Evolutionary conservation across 2,329 filamentous ascomycete genomes (phyloP).

Genomic region (Penicillium sp.): DNA sequence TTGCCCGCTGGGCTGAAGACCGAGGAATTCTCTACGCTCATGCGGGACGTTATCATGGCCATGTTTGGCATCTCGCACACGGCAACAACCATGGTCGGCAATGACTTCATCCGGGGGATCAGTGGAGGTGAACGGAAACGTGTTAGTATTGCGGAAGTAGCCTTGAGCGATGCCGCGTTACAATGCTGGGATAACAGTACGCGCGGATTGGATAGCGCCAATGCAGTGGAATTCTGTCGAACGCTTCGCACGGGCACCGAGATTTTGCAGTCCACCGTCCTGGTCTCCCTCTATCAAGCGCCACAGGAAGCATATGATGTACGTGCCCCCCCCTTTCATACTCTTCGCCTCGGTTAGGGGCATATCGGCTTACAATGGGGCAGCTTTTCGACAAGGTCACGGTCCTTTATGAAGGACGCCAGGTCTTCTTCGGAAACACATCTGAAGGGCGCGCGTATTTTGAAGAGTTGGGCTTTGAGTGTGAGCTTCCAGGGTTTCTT

Average conservation of each 20-base stretch:
- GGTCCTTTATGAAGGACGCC: conserved; percentile 68
- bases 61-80: conserved; percentile 46
- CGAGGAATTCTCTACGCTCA: neutral
- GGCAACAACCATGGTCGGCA: conserved; percentile 38
- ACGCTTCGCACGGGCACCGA: conserved; percentile 47
- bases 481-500: conserved; percentile 27
- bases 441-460: conserved; percentile 62
- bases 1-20: neutral
- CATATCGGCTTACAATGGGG: neutral
- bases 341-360: neutral
- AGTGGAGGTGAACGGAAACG: conserved; percentile 58
- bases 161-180: conserved; percentile 42
- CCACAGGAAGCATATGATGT: conserved; percentile 38
- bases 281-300: conserved; percentile 53
- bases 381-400: conserved; percentile 65
- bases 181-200: conserved; percentile 44
- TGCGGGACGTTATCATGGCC: conserved; percentile 24
- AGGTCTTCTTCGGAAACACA: conserved; percentile 70
- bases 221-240: conserved; percentile 53
- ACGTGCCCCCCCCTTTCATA: neutral
- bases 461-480: conserved; percentile 64
- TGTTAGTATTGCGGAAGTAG: conserved; percentile 55
- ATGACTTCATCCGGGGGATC: conserved; percentile 58
- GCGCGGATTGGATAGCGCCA: conserved; percentile 50
- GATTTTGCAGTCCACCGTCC: conserved; percentile 44